Evolutionary conservation across 1,284 basidiomycete genomes (phyloP).

Genomic region (Kwoniella shivajii): DNA sequence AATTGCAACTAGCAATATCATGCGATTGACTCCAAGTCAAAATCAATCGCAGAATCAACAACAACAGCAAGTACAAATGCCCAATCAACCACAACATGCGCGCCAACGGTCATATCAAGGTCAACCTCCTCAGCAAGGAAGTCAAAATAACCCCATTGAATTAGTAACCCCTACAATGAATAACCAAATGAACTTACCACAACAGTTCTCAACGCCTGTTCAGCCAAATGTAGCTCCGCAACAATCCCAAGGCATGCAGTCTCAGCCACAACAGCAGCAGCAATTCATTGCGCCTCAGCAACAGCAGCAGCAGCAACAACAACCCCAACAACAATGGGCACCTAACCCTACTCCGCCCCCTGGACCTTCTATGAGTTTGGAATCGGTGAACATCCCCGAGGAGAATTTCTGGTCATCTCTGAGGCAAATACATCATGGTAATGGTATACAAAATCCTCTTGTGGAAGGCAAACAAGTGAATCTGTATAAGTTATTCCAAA

Average conservation of each 20-base stretch:
- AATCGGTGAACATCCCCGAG: constrained; percentile 18
- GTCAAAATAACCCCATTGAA: constrained; percentile 22
- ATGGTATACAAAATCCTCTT: constrained; percentile 14
- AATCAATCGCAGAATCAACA: not conserved
- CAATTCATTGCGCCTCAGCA: constrained; percentile 3
- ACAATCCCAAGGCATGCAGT: not conserved
- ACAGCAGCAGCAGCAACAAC: constrained; percentile 9
- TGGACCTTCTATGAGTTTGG: constrained; percentile 16
- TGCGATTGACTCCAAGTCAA: not conserved
- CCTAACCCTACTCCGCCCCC: constrained; percentile 10
- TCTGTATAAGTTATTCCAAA: constrained; percentile 33
- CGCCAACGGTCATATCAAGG: constrained; percentile 10
- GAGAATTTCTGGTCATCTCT: constrained; percentile 18
- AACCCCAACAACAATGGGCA: constrained; percentile 2
- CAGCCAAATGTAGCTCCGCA: not conserved
- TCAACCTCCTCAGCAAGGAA: constrained; percentile 11
- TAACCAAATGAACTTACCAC: constrained; percentile 10
- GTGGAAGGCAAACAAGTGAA: constrained; percentile 34
- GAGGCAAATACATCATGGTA: constrained; percentile 10
- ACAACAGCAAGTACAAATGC: constrained; percentile 6
- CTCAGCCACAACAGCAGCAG: constrained; percentile 4
- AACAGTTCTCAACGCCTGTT: constrained; percentile 11
- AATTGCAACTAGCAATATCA: constrained; percentile 14
- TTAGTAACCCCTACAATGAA: constrained; percentile 20
- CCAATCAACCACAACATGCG: constrained; percentile 5